Base-by-base conservation (phyloP, 495 filamentous ascomycete species). In the Neurospora cerealis region DNA sequence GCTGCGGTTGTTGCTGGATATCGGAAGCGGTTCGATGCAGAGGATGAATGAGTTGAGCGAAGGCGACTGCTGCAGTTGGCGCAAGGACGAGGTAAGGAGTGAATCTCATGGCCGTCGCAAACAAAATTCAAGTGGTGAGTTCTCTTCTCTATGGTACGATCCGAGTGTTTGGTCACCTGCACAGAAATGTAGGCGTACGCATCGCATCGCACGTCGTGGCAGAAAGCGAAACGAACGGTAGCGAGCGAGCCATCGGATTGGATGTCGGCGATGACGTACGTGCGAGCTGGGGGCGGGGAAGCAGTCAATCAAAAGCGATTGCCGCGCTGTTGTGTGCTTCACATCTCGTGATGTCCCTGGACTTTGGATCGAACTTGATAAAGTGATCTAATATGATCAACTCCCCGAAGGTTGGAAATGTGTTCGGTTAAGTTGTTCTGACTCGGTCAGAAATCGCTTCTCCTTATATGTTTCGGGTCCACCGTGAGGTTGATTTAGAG, bases 11-110 rank as follows among this genome's bases (percentile, higher is more conserved):
- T n/a, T 28, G 11, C 42, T 41, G 42, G n/a, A 42, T 70, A 34
- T 70, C 41, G 21, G 74, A 40, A 8, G 60, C 34, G 21, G 69
- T 70, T 32, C 74, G 73, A 3, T 75, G 39, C 42, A 81, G 74
- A 39, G 80, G 80, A 13, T 79, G 41, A 34, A 78, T 73, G 17
- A 80, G 73, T 38, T 81, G 80, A 21, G 74, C 75, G 28, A 78
- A 78, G 66, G 76, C 77, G 41, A 66, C 15, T 66, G 66, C 15
- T 66, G 66, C 78, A 75, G 78, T 77, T 19, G 78, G 48, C 28
- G 73, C 60, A 66, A 74, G 44, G 32, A 41, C 19, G 34, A 60
- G 44, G 17, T 21, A 32, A 4, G 54, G 39, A 13, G 28, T 11
- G 17, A 24, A 36, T 36, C 44, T 62, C 71, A 72, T 72, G 34